A percentile compares a stretch with the other conserved stretches of the same genome.
These are phyloP conservation scores for Medicago lupulina DNA, from an alignment of 306 rosid genomes.

Conservation along the genomic window DNA sequence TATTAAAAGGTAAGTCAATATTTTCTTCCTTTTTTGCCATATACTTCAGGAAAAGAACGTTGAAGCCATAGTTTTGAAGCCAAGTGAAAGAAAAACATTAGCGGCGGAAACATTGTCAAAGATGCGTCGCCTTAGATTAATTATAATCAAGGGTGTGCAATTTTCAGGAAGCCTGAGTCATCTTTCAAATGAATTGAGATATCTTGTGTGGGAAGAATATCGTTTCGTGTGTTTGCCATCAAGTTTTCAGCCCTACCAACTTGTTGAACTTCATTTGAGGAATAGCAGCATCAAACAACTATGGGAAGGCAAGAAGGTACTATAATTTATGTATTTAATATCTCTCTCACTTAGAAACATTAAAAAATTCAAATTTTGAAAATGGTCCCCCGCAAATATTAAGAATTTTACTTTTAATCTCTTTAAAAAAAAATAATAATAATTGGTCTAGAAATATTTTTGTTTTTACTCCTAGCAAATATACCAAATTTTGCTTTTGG, in stretches of 20 bases:
- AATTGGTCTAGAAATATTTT: too few relatives aligned
- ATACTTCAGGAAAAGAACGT: background rate
- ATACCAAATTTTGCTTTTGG: too few relatives aligned
- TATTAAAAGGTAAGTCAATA: too few relatives aligned
- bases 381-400: too few relatives aligned
- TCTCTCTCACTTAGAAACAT: background rate
- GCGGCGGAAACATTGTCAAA: background rate
- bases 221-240: conserved; percentile 8
- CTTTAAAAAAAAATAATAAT: too few relatives aligned
- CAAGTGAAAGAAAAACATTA: background rate
- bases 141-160: background rate
- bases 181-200: background rate
- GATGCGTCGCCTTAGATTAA: conserved; percentile 13
- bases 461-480: too few relatives aligned
- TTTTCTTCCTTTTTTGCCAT: too few relatives aligned
- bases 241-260: conserved; percentile 10
- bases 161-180: background rate
- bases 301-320: conserved; percentile 31
- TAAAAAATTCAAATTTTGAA: too few relatives aligned
- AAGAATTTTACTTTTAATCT: too few relatives aligned
- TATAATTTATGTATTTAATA: background rate
- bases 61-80: background rate
- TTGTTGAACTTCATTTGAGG: background rate
- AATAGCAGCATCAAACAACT: background rate
- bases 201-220: background rate